Evolutionary conservation across 225 moss, liverwort and hornwort species (phyloP).

Genomic region (Takakia lepidozioides): DNA sequence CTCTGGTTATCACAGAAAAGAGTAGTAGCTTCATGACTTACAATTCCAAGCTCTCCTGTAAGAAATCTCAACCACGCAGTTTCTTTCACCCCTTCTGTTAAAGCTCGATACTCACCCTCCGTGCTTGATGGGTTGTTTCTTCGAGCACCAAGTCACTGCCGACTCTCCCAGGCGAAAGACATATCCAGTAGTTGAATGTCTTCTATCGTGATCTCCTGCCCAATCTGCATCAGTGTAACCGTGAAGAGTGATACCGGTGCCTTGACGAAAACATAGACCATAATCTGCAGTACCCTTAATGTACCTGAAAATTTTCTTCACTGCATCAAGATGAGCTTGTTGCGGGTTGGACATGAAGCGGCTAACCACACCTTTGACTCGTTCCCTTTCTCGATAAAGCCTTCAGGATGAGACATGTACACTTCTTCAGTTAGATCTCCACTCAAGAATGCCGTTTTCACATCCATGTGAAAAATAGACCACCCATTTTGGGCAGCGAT

Average conservation of each 20-base stretch:
- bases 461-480: background rate
- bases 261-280: background rate
- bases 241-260: background rate
- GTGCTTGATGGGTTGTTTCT: background rate
- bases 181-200: background rate
- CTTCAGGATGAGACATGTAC: constrained; percentile 6
- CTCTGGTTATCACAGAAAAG: constrained; percentile 5
- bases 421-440: constrained; percentile 5
- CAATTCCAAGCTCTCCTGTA: background rate
- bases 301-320: background rate
- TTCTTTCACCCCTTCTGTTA: background rate
- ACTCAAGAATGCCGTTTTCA: constrained; percentile 7
- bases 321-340: background rate
- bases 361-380: background rate
- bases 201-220: background rate
- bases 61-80: background rate
- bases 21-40: background rate
- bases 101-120: background rate
- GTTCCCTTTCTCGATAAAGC: background rate
- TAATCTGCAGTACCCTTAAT: background rate
- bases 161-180: background rate
- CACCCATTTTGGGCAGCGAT: background rate
- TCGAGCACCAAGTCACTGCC: background rate
- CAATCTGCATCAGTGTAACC: background rate
- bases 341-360: background rate